phyloP scores from a whole-genome alignment of 2,329 filamentous ascomycete species.

The Chalaropsis ovoidea region DNA sequence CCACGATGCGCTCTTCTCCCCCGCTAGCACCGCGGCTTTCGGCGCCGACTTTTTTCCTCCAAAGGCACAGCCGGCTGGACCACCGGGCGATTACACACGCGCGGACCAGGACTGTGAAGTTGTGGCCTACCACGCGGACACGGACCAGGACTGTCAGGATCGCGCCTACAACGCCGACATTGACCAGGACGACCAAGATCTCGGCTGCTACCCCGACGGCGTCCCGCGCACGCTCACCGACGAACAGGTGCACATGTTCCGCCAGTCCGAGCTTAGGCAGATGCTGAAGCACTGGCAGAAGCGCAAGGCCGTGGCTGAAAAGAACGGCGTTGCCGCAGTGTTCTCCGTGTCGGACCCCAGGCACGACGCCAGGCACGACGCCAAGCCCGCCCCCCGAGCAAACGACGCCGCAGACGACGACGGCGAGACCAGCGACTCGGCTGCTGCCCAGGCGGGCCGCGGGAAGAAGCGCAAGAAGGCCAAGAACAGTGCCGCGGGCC shows the following conservation, averaged over 20 bases:
- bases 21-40: not conserved
- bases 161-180: not conserved
- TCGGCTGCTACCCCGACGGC: conserved; percentile 81
- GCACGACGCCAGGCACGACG: conserved; percentile 10
- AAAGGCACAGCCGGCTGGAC: not conserved
- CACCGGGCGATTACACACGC: not conserved
- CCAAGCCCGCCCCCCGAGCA: not conserved
- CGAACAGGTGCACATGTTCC: conserved; percentile 80
- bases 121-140: no score
- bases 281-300: conserved; percentile 42
- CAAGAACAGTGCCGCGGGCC: conserved; percentile 30
- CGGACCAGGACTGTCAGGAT: not conserved
- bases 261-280: conserved; percentile 73
- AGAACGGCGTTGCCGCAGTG: conserved; percentile 12
- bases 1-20: conserved; percentile 17
- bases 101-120: not conserved
- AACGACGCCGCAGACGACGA: conserved; percentile 26
- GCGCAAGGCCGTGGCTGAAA: conserved; percentile 22
- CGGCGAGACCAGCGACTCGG: conserved; percentile 15
- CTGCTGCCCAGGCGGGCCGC: conserved; percentile 26
- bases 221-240: conserved; percentile 83
- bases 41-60: conserved; percentile 12
- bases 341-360: conserved; percentile 21
- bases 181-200: conserved; percentile 35
- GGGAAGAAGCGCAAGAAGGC: conserved; percentile 34